Evolutionary conservation across 2,329 filamentous ascomycete genomes (phyloP).

Genomic region (Ceratocystis ficicola): DNA sequence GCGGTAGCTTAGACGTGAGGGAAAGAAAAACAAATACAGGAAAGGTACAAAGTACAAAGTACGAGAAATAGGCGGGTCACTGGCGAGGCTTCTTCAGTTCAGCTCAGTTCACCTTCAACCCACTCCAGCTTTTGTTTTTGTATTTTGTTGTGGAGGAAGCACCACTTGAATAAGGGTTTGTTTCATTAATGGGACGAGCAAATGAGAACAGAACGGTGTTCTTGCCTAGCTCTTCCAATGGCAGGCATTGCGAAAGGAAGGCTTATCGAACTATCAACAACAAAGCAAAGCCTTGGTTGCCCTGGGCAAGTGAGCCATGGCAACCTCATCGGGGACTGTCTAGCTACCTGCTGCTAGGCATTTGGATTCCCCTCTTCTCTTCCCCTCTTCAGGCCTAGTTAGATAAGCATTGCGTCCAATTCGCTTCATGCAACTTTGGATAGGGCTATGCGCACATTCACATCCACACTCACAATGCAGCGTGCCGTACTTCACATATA

Average conservation of each 20-base stretch:
- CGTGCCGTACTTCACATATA: neutral
- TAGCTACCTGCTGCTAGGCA: neutral
- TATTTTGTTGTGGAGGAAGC: constrained; percentile 7
- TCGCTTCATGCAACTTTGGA: no score
- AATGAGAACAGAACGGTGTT: no score
- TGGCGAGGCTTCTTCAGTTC: neutral
- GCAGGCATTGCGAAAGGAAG: no score
- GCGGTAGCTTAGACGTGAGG: constrained; percentile 3
- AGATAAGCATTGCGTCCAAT: no score
- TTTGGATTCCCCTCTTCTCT: neutral
- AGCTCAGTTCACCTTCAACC: neutral
- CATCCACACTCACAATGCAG: neutral
- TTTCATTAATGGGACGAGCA: neutral
- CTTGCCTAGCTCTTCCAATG: no score
- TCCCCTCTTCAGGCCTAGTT: neutral
- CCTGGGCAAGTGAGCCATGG: neutral
- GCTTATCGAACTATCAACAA: neutral
- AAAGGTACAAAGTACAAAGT: neutral
- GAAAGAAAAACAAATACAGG: constrained; percentile 8
- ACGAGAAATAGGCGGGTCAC: neutral
- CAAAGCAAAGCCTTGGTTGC: constrained; percentile 1
- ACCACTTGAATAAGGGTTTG: constrained; percentile 15
- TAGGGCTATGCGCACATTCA: neutral
- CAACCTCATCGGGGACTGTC: neutral
- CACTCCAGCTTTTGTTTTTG: neutral